Evolutionary conservation across 495 filamentous ascomycete genomes (phyloP).

Genomic region (Neurospora sp.): DNA sequence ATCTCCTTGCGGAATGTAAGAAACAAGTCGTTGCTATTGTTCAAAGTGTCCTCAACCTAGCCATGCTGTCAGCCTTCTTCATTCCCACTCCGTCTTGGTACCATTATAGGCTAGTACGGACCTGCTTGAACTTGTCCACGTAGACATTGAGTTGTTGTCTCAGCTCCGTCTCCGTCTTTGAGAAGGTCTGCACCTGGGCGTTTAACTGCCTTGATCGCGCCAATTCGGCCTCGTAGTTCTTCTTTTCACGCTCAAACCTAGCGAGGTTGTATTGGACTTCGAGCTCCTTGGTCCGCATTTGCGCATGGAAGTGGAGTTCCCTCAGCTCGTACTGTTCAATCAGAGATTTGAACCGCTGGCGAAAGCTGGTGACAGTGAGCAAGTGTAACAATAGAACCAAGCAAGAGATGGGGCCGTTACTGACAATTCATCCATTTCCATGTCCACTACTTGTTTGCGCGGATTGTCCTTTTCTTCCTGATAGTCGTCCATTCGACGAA

Average conservation of each 20-base stretch:
- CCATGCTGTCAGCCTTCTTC: conserved; percentile 1
- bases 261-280: conserved; percentile 87
- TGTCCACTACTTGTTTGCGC: conserved; percentile 59
- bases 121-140: conserved; percentile 99
- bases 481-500: conserved; percentile 72
- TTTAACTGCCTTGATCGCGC: conserved; percentile 73
- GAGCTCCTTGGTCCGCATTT: conserved; percentile 89
- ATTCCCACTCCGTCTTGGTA: background rate
- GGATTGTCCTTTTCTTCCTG: conserved; percentile 69
- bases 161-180: conserved; percentile 89
- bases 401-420: conserved; percentile 14
- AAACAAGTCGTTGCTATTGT: conserved; percentile 97
- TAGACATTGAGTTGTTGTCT: conserved; percentile 96
- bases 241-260: conserved; percentile 79
- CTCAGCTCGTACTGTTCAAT: conserved; percentile 93
- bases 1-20: conserved; percentile 98
- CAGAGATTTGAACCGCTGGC: conserved; percentile 82
- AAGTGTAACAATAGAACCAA: background rate
- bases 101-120: conserved; percentile 35
- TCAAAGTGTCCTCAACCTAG: conserved; percentile 96
- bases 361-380: conserved; percentile 51
- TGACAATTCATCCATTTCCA: conserved; percentile 82
- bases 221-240: conserved; percentile 71
- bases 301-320: conserved; percentile 80
- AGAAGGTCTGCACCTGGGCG: conserved; percentile 87